Percentiles rank a stretch among this genome's conserved stretches.
phyloP scores from a whole-genome alignment of 306 rosid species.

The Acmispon strigosus region DNA sequence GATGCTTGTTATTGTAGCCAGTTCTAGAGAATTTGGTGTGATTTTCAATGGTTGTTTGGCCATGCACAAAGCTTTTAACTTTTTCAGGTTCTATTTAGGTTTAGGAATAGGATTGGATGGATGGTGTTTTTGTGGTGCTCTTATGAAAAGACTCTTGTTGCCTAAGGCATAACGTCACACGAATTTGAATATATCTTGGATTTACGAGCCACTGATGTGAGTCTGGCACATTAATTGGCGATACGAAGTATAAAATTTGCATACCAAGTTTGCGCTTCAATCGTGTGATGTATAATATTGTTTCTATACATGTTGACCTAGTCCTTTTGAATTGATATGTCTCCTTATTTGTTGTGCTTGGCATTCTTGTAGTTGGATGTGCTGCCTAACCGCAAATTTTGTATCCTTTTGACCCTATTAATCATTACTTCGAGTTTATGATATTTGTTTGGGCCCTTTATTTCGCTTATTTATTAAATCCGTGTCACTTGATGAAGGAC shows the following conservation, averaged over 20 bases:
- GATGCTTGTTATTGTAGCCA: neutral
- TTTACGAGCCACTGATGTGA: neutral
- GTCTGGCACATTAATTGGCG: neutral
- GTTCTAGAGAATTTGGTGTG: neutral
- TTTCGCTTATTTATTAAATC: neutral
- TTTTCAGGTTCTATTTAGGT: neutral
- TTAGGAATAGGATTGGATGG: neutral
- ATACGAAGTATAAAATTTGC: neutral
- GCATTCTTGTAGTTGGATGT: neutral
- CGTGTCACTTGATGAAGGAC: neutral
- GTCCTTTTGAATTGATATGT: neutral
- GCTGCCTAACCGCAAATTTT: neutral
- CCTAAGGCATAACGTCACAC: neutral
- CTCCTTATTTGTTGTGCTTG: neutral
- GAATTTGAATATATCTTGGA: no score
- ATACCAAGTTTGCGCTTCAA: neutral
- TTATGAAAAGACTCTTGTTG: neutral
- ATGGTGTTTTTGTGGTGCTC: neutral
- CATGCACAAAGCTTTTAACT: neutral
- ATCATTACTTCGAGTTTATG: conserved; percentile 13
- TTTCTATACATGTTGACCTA: neutral
- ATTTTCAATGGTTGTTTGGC: neutral
- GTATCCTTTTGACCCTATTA: neutral
- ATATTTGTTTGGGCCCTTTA: neutral
- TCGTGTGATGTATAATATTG: neutral